phyloP scores from a whole-genome alignment of 78 protist species.

The Planoprotostelium fungivorum region DNA sequence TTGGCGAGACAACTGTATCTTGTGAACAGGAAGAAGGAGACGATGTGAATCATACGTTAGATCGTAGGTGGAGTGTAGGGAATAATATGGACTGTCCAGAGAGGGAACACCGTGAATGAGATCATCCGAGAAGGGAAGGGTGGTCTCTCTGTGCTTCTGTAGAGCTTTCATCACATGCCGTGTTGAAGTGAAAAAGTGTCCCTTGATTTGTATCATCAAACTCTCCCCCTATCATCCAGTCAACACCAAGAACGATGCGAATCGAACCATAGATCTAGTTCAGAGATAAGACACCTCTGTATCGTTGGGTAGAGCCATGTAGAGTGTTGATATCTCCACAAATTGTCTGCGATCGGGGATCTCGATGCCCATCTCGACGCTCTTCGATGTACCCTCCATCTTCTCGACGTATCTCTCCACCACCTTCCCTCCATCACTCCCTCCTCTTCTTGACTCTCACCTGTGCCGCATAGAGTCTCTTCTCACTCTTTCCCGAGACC shows the following conservation, averaged over 20 bases:
- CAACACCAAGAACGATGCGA: no score
- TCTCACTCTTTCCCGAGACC: not conserved
- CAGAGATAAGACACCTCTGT: no score
- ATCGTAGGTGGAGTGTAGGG: no score
- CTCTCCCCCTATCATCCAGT: no score
- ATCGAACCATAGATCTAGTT: no score
- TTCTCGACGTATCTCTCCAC: not conserved
- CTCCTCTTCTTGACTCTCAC: not conserved
- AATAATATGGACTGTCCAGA: constrained; percentile 11
- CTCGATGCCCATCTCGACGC: constrained; percentile 26
- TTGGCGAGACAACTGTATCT: no score
- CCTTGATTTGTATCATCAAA: constrained; percentile 13
- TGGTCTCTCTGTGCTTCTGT: constrained; percentile 3
- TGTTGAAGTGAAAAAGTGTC: not conserved
- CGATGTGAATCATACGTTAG: no score
- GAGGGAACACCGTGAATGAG: constrained; percentile 7
- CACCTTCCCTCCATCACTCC: not conserved
- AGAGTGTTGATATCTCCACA: no score
- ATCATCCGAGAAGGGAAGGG: constrained; percentile 35
- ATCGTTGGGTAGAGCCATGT: no score
- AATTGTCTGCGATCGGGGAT: constrained; percentile 41
- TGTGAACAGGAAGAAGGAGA: no score
- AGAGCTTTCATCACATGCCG: constrained; percentile 28
- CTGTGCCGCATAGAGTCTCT: not conserved
- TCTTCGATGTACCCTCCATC: not conserved